These are phyloP conservation scores for Pseudogymnoascus sp. DNA, from an alignment of 2,329 filamentous ascomycete species.

Conservation along the genomic window DNA sequence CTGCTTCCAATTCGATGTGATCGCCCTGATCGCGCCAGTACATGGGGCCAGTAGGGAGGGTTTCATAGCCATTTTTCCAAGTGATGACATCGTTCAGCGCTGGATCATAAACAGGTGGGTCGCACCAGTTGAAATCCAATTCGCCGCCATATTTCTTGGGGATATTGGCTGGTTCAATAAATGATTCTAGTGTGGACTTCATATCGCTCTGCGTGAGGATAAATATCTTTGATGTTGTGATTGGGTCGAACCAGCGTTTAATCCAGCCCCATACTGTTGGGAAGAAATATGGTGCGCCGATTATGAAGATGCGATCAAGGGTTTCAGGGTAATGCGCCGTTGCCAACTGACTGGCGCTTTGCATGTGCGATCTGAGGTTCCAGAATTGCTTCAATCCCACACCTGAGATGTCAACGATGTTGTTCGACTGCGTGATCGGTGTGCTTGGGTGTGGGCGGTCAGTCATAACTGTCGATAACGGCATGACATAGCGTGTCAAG, in stretches of 20 bases:
- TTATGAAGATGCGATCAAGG: conserved; percentile 69
- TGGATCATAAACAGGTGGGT: conserved; percentile 65
- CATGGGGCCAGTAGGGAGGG: conserved; percentile 49
- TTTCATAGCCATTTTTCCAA: conserved; percentile 45
- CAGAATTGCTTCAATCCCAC: conserved; percentile 91
- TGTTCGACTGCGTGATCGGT: conserved; percentile 87
- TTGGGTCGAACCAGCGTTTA: conserved; percentile 91
- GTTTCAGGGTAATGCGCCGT: conserved; percentile 96
- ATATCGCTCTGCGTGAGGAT: conserved; percentile 71
- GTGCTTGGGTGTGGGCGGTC: conserved; percentile 66
- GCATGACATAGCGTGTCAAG: conserved; percentile 77
- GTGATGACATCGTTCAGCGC: conserved; percentile 40
- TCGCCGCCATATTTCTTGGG: conserved; percentile 85
- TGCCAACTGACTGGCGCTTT: conserved; percentile 77
- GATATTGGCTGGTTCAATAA: conserved; percentile 75
- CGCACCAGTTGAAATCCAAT: conserved; percentile 73
- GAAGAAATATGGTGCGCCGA: conserved; percentile 86
- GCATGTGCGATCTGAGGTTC: conserved; percentile 91
- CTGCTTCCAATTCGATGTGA: conserved; percentile 39
- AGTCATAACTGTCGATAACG: conserved; percentile 67
- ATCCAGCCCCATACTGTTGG: conserved; percentile 91
- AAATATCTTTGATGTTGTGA: conserved; percentile 93
- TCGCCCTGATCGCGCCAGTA: conserved; percentile 43
- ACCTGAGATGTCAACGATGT: conserved; percentile 86
- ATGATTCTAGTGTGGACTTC: conserved; percentile 65